Evolutionary conservation across 176 grass and related monocot species (phyloP).

Genomic region (Typha latifolia): DNA sequence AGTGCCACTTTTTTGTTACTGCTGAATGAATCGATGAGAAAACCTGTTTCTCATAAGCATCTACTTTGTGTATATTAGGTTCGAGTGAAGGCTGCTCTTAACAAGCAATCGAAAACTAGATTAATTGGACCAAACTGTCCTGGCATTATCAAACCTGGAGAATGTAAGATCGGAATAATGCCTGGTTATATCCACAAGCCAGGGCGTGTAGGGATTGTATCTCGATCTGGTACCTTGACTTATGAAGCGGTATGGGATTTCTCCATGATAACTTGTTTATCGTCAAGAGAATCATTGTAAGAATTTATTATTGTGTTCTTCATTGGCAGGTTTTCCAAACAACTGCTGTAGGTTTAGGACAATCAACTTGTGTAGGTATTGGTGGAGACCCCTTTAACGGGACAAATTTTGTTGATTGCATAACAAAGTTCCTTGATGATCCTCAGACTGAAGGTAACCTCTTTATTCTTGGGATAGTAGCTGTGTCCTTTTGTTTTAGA

Average conservation of each 20-base stretch:
- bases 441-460: slow-evolving; percentile 96
- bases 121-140: slow-evolving; percentile 97
- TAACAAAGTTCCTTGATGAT: slow-evolving; percentile 86
- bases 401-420: slow-evolving; percentile 95
- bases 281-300: slow-evolving; percentile 6
- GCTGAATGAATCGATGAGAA: not conserved
- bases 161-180: slow-evolving; percentile 99
- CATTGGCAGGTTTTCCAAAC: slow-evolving; percentile 87
- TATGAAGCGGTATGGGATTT: slow-evolving; percentile 77
- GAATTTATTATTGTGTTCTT: slow-evolving; percentile 18
- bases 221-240: slow-evolving; percentile 99
- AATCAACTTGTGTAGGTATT: slow-evolving; percentile 97
- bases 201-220: slow-evolving; percentile 80
- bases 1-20: slow-evolving; percentile 10
- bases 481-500: not conserved
- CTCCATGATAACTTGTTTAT: slow-evolving; percentile 3
- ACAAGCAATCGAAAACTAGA: slow-evolving; percentile 82
- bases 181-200: slow-evolving; percentile 99
- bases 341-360: slow-evolving; percentile 83
- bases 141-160: slow-evolving; percentile 96
- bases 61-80: slow-evolving; percentile 43
- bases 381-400: slow-evolving; percentile 97
- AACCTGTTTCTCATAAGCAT: not conserved
- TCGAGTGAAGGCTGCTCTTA: slow-evolving; percentile 92
- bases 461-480: not conserved